Base-by-base conservation (phyloP, 2,329 filamentous ascomycete genomes). In the Ceratocystis ficicola region DNA sequence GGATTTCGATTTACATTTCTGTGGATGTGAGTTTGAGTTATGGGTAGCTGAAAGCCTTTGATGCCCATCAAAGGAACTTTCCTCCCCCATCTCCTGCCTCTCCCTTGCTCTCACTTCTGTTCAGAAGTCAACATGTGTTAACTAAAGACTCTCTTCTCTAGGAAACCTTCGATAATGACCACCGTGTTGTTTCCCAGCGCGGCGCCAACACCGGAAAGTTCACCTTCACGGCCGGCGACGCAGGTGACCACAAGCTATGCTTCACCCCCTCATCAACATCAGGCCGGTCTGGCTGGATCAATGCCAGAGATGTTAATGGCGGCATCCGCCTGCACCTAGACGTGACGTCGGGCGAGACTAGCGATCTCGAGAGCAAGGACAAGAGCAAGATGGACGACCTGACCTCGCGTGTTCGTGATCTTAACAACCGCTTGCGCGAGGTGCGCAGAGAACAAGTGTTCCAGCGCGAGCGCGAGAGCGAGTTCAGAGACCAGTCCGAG, bases 401-500 rank as follows among this genome's bases (percentile, higher is more conserved):
- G 71, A 88, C 91, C 68, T 83, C 87, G 76, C 90, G 92, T 73
- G 86, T 97, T 68, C 87, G 86, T 81, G 93, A 96, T 77, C 78
- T 99, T 73, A 96, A 96, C 76, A 84, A 85, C 48, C 82, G 94
- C 68, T 77, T 99, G 75, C 84, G 88, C 73, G 94, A 97, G 76
- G 91, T 99, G 69, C 83, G 90, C 72, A 81, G 92, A 72, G 94
- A 99, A 79, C 94, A 99, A 82, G 85, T 97, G 66, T 97, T 96
- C 79, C 94, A 99, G 76, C 82, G 92, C 74, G 94, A 97, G 82
- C 90, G 94, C 70, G 94, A 99, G 75, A 91, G 91, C 72, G 92
- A 97, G 75, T 99, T 99, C 82, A 85, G 94, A 78, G 94, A 99
- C 77, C 94, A 97, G 77, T 96, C 91, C 72, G 94, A 99, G 77